A percentile compares a stretch with the other conserved stretches of the same genome.
Evolutionary conservation across 257 asterid species (phyloP).

Genomic region (Plantago major): DNA sequence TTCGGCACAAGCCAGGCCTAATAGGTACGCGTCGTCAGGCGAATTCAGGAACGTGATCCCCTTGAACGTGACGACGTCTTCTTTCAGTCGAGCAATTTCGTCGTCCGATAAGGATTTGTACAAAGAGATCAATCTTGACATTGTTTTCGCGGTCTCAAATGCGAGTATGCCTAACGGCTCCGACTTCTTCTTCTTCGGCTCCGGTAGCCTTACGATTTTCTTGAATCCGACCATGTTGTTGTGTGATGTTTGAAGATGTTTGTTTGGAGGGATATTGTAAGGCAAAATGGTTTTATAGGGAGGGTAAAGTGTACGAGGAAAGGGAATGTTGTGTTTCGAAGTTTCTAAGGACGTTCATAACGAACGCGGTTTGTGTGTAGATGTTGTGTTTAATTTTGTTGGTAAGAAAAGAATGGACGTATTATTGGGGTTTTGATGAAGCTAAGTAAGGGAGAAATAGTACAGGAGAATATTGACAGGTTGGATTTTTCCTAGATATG

Average conservation of each 20-base stretch:
- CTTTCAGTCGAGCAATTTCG: constrained; percentile 35
- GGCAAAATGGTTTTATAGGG: constrained; percentile 10
- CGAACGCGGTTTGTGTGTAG: constrained; percentile 5
- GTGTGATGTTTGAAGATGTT: constrained; percentile 1
- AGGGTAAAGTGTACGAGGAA: neutral
- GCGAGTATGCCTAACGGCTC: constrained; percentile 50
- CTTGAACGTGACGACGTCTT: constrained; percentile 34
- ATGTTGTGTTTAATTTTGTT: too few species aligned
- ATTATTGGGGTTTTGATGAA: neutral
- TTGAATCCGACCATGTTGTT: constrained; percentile 40
- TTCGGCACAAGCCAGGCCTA: constrained; percentile 70
- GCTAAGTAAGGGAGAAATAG: too few species aligned
- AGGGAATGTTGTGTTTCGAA: neutral
- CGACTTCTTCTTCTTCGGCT: constrained; percentile 25
- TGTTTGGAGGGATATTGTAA: neutral
- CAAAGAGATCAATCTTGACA: constrained; percentile 60
- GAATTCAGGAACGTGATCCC: constrained; percentile 69
- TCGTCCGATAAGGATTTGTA: constrained; percentile 55
- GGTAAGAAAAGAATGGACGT: neutral
- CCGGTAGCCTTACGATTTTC: constrained; percentile 44
- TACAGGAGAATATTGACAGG: constrained; percentile 3
- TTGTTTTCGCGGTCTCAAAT: constrained; percentile 68
- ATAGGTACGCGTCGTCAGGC: constrained; percentile 39
- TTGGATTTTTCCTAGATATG: neutral
- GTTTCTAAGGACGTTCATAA: constrained; percentile 8